phyloP scores from a whole-genome alignment of 352 stramenopile genomes.

The Thraustochytrium striatum region DNA sequence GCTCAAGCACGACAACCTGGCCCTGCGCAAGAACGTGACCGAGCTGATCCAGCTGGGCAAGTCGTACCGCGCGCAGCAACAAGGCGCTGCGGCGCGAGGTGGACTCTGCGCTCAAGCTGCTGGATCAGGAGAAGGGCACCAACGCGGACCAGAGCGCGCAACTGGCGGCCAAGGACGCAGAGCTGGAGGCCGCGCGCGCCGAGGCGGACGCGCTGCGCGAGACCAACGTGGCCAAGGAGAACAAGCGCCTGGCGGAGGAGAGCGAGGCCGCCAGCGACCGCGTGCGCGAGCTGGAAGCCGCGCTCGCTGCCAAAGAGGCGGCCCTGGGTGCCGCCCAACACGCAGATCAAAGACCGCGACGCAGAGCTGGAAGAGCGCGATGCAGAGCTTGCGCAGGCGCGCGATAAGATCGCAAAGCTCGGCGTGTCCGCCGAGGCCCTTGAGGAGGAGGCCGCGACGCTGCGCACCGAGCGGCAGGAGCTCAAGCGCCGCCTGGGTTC shows the following conservation, averaged over 20 bases:
- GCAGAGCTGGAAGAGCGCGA: background rate
- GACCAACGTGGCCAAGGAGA: too few relatives aligned
- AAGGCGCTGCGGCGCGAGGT: background rate
- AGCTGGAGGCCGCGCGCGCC: background rate
- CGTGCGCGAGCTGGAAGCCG: background rate
- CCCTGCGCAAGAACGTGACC: background rate
- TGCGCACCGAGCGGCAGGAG: background rate
- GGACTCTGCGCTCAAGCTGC: background rate
- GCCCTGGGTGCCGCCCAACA: background rate
- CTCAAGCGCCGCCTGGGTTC: background rate
- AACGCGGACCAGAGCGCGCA: too few relatives aligned
- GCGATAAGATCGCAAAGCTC: background rate
- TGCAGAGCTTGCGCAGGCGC: background rate
- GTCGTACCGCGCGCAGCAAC: slow-evolving; percentile 13
- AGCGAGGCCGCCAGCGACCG: background rate
- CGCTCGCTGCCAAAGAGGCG: background rate
- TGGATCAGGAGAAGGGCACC: slow-evolving; percentile 7
- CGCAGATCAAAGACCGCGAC: background rate
- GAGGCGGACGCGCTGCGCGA: background rate
- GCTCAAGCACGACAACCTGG: background rate
- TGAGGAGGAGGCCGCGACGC: background rate
- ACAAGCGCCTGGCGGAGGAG: background rate
- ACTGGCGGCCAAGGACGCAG: background rate
- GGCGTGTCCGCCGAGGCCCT: too few relatives aligned
- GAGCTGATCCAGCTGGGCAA: slow-evolving; percentile 30